Percentiles rank a stretch among this genome's conserved stretches.
Conservation (phyloP, 305 asterid genomes). For the Fraxinus dipetala region DNA sequence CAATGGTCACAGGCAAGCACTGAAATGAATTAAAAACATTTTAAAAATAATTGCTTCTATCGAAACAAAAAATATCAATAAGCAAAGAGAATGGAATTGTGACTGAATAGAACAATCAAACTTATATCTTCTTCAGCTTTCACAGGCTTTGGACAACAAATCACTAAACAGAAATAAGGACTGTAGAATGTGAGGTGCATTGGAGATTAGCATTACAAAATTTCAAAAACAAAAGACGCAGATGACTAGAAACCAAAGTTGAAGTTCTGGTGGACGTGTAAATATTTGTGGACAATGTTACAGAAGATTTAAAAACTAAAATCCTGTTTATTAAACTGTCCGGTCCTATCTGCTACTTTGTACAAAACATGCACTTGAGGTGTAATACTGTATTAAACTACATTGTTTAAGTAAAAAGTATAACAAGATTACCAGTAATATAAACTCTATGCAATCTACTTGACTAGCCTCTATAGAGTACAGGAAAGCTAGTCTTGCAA, state of each 20-base stretch:
- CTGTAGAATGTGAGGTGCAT: not conserved
- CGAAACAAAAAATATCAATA: not conserved
- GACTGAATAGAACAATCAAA: not conserved
- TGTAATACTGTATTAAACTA: not conserved
- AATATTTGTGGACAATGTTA: not conserved
- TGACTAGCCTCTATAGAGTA: not conserved
- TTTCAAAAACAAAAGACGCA: not conserved
- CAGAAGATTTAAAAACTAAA: not conserved
- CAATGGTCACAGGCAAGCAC: conserved; percentile 94
- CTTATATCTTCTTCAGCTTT: not conserved
- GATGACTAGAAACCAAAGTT: not conserved
- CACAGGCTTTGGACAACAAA: not conserved
- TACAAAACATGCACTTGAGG: not conserved
- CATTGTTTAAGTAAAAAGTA: conserved; percentile 6
- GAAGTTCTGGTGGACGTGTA: not conserved
- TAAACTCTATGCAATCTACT: not conserved
- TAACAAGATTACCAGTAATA: conserved; percentile 9
- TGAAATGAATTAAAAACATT: conserved; percentile 28
- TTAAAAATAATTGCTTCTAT: not conserved
- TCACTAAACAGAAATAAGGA: not conserved
- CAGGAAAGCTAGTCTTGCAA: conserved; percentile 17
- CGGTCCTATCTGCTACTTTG: not conserved
- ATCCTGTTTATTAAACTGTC: not conserved
- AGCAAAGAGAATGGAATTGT: not conserved
- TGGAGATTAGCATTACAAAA: not conserved